Evolutionary conservation across 495 filamentous ascomycete genomes (phyloP).

Genomic region (Hypoxylon intermedium): DNA sequence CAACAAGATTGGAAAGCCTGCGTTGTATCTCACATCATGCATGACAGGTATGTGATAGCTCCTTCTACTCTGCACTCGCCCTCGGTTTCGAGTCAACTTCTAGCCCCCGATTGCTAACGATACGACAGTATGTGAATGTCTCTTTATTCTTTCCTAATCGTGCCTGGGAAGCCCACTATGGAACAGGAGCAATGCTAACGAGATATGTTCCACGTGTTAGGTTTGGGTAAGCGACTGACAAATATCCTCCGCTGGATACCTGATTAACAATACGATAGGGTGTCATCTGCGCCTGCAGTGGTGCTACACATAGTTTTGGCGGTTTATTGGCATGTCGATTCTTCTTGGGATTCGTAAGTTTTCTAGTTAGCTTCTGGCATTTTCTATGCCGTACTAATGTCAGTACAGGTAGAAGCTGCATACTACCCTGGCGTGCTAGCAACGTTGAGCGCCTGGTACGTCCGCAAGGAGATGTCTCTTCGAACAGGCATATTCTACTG

Average conservation of each 20-base stretch:
- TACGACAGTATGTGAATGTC: not conserved
- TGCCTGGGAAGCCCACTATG: no score
- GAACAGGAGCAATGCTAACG: no score
- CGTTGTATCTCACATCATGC: slow-evolving; percentile 1
- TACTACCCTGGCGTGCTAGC: slow-evolving; percentile 47
- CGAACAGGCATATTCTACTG: slow-evolving; percentile 44
- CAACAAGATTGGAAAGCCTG: slow-evolving; percentile 39
- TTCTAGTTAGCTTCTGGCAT: not conserved
- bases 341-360: slow-evolving; percentile 43
- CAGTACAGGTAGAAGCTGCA: slow-evolving; percentile 44
- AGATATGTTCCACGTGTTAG: no score
- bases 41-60: not conserved
- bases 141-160: no score
- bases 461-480: slow-evolving; percentile 47
- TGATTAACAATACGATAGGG: not conserved
- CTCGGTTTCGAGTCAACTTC: no score
- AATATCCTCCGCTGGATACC: not conserved
- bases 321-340: slow-evolving; percentile 48
- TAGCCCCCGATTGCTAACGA: not conserved
- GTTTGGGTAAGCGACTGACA: not conserved
- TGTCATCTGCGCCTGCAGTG: not conserved
- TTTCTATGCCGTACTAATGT: not conserved
- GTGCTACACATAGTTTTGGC: not conserved
- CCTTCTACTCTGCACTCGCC: not conserved
- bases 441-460: slow-evolving; percentile 54